Percentiles rank a stretch among this genome's conserved stretches.
Conservation (phyloP, 805 yeast species). For the Teunomyces lycoperdinae region DNA sequence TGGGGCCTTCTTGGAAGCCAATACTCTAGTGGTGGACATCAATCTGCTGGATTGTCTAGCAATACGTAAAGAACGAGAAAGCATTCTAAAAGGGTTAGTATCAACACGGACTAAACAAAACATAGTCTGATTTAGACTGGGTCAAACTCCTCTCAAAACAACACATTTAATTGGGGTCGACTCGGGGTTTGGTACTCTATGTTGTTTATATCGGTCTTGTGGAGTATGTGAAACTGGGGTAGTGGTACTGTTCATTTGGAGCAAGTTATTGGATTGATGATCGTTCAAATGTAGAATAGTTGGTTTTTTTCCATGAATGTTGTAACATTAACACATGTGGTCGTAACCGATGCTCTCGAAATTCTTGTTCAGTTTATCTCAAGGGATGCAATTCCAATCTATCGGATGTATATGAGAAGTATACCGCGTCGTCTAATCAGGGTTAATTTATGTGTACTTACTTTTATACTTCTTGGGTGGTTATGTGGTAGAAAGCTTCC, state of each 20-base stretch:
- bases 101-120: background rate
- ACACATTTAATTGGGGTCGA: background rate
- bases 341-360: background rate
- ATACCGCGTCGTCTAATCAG: no score
- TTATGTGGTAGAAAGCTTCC: constrained; percentile 2
- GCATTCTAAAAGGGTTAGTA: constrained; percentile 24
- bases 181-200: background rate
- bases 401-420: background rate
- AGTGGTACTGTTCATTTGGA: no score
- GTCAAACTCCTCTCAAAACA: background rate
- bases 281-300: background rate
- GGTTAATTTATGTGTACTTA: background rate
- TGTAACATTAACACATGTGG: background rate
- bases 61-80: constrained; percentile 39
- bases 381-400: background rate
- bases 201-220: background rate
- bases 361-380: background rate
- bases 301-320: background rate
- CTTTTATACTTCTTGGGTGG: constrained; percentile 2
- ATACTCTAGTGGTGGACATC: constrained; percentile 30
- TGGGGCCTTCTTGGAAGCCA: constrained; percentile 30
- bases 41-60: constrained; percentile 33
- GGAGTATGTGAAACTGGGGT: background rate
- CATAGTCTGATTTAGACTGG: background rate
- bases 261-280: background rate